Percentiles rank a stretch among this genome's conserved stretches.
Evolutionary conservation across 169 alveolate species (phyloP).

Genomic region (Cryptosporidium viatorum): DNA sequence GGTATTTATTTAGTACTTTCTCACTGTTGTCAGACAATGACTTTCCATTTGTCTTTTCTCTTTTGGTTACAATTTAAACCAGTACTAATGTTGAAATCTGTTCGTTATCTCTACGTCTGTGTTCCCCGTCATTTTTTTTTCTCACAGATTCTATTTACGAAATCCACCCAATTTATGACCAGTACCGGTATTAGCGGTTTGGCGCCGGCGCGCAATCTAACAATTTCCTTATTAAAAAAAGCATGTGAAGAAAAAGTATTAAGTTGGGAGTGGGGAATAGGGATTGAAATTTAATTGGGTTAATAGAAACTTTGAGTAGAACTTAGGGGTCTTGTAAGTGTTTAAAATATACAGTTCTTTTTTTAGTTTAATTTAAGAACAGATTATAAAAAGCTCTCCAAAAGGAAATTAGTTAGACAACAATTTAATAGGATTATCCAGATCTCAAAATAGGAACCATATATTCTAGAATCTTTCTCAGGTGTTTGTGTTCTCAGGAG

Average conservation of each 20-base stretch:
- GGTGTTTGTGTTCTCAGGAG: slow-evolving; percentile 2
- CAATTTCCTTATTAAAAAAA: neutral
- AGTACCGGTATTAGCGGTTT: neutral
- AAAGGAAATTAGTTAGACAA: neutral
- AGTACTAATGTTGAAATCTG: neutral
- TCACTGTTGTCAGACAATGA: too few relatives aligned
- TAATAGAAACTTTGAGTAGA: neutral
- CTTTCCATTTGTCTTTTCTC: neutral
- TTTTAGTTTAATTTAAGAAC: too few relatives aligned
- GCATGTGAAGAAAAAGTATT: neutral
- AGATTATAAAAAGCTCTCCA: too few relatives aligned
- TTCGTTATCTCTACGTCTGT: neutral
- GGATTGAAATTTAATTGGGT: too few relatives aligned
- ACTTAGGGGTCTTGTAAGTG: neutral
- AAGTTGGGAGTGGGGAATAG: neutral
- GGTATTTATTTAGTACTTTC: too few relatives aligned
- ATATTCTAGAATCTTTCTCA: neutral
- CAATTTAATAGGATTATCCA: too few relatives aligned
- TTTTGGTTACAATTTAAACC: neutral
- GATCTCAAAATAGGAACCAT: slow-evolving; percentile 19
- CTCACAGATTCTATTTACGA: neutral
- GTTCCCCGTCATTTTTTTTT: neutral
- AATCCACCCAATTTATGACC: neutral
- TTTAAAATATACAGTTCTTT: too few relatives aligned
- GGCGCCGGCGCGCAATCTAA: slow-evolving; percentile 20